Conservation (phyloP, 306 rosid genomes). For the Gastrolobium bilobum region DNA sequence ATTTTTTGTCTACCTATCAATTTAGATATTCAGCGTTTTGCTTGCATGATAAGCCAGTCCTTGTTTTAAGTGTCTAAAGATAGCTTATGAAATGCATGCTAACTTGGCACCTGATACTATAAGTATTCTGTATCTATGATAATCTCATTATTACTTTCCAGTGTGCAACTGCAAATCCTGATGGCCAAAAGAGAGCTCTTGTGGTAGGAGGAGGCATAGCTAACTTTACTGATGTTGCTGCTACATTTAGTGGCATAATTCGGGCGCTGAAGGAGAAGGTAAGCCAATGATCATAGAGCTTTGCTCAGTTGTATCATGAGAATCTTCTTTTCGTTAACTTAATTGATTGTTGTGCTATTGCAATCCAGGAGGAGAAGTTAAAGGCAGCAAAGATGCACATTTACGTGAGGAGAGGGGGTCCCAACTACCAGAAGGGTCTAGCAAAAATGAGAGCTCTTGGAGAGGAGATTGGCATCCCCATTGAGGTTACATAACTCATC, state of each 20-base stretch:
- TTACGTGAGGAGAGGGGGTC: constrained; percentile 98
- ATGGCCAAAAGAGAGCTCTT: constrained; percentile 91
- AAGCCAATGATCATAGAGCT: constrained; percentile 18
- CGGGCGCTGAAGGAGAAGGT: constrained; percentile 97
- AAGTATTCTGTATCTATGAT: constrained; percentile 23
- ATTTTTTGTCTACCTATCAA: constrained; percentile 6
- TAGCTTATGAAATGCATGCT: not conserved
- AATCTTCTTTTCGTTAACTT: constrained; percentile 5
- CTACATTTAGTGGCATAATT: constrained; percentile 94
- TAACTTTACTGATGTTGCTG: constrained; percentile 95
- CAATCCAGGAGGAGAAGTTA: constrained; percentile 79
- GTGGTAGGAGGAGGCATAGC: constrained; percentile 98
- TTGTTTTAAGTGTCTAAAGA: constrained; percentile 22
- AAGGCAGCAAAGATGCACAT: constrained; percentile 89
- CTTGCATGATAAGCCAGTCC: not conserved
- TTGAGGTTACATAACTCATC: constrained; percentile 67
- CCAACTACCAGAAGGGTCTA: constrained; percentile 97
- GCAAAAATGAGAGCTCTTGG: constrained; percentile 90
- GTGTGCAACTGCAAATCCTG: constrained; percentile 94
- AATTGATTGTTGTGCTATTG: constrained; percentile 45
- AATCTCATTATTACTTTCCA: constrained; percentile 55
- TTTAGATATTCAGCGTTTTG: not conserved
- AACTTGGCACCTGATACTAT: constrained; percentile 1
- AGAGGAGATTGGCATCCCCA: constrained; percentile 88
- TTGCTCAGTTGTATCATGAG: constrained; percentile 9